These are phyloP conservation scores for Citropsis articulata DNA, from an alignment of 345 rosid species.

Conservation along the genomic window DNA sequence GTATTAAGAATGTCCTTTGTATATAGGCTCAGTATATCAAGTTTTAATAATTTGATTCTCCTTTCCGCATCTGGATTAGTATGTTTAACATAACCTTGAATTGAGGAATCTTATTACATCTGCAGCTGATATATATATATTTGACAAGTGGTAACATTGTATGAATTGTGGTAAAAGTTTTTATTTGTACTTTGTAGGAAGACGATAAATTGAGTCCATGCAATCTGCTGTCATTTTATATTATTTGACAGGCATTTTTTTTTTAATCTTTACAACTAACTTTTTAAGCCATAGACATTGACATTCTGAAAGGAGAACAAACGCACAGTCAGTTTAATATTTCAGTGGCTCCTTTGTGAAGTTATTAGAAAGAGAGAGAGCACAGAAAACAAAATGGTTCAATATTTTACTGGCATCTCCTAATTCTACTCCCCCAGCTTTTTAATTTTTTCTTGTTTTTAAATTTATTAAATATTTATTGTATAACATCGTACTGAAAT, in stretches of 20 bases:
- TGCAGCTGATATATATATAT: not conserved
- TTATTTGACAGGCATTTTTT: not conserved
- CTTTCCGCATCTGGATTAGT: too few relatives aligned
- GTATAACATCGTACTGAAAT: not conserved
- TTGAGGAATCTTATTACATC: not conserved
- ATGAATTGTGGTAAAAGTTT: not conserved
- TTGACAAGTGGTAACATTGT: not conserved
- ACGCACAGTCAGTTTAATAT: not conserved
- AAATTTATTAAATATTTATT: not conserved
- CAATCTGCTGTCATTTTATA: not conserved
- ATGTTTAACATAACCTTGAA: not conserved
- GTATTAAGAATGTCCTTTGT: not conserved
- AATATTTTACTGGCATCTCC: not conserved
- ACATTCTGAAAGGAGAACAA: not conserved
- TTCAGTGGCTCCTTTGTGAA: not conserved
- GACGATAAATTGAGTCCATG: not conserved
- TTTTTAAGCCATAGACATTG: not conserved
- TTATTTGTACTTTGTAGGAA: not conserved
- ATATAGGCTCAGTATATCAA: not conserved
- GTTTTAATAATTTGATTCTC: not conserved
- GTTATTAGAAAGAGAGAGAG: not conserved
- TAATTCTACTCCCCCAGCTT: not conserved
- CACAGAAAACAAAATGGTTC: not conserved
- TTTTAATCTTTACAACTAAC: not conserved
- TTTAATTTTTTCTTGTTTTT: not conserved